phyloP scores from a whole-genome alignment of 2,329 filamentous ascomycete genomes.

The Ilyonectria mors-panacis region DNA sequence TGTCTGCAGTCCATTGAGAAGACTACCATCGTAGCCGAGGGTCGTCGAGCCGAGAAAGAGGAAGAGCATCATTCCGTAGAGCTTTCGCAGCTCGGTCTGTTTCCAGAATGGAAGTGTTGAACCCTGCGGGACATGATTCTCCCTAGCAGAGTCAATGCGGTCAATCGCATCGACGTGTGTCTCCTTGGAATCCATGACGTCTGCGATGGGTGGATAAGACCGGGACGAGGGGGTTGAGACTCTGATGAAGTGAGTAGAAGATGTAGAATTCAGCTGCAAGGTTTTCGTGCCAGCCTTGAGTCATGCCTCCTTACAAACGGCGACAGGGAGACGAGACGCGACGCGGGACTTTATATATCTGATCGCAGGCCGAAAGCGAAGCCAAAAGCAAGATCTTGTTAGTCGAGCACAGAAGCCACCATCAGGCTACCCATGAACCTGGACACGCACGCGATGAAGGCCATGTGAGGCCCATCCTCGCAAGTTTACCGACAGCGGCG shows the following conservation, averaged over 20 bases:
- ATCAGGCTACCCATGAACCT: constrained; percentile 5
- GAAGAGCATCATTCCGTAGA: constrained; percentile 44
- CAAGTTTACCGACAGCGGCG: constrained; percentile 11
- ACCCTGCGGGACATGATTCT: constrained; percentile 29
- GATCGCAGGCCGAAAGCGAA: background rate
- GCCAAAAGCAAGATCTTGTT: background rate
- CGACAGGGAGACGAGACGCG: background rate
- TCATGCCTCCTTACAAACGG: background rate
- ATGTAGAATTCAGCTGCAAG: background rate
- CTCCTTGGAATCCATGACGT: constrained; percentile 31
- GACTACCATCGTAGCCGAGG: constrained; percentile 38
- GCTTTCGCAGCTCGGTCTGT: constrained; percentile 41
- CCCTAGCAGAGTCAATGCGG: constrained; percentile 27
- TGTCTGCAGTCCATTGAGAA: constrained; percentile 41
- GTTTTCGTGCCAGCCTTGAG: background rate
- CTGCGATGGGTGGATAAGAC: background rate
- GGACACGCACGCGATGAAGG: background rate
- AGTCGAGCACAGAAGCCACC: background rate
- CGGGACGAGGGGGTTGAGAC: background rate
- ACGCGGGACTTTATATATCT: background rate
- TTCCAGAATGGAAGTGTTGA: constrained; percentile 42
- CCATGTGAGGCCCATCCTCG: constrained; percentile 13
- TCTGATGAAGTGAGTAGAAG: background rate
- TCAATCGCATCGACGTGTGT: constrained; percentile 20
- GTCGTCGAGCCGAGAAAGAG: constrained; percentile 46